Evolutionary conservation across 257 asterid genomes (phyloP).

Genomic region (Linaria vulgaris): DNA sequence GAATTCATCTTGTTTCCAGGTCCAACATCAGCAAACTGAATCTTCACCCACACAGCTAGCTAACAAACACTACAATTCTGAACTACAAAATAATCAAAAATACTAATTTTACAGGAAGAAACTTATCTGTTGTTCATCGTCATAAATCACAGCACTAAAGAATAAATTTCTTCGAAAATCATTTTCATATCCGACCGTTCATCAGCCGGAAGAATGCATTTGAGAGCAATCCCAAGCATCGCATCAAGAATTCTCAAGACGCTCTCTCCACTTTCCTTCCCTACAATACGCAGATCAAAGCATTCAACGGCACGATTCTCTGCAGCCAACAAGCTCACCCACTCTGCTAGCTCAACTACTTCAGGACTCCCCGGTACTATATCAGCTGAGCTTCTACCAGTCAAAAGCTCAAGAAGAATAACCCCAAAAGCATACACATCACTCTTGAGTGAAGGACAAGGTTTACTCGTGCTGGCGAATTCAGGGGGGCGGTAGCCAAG

Average conservation of each 20-base stretch:
- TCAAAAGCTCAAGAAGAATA: constrained; percentile 65
- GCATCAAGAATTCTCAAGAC: constrained; percentile 35
- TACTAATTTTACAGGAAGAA: too few species aligned
- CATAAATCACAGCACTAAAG: constrained; percentile 23
- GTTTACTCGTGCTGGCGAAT: constrained; percentile 69
- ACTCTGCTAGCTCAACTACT: constrained; percentile 64
- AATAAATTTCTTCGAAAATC: constrained; percentile 68
- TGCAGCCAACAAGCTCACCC: constrained; percentile 67
- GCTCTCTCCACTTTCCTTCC: constrained; percentile 24
- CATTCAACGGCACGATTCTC: constrained; percentile 57
- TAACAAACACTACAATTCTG: constrained; percentile 18
- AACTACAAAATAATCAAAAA: too few species aligned
- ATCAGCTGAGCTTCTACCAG: constrained; percentile 65
- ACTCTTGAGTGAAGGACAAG: constrained; percentile 80
- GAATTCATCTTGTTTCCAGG: not conserved
- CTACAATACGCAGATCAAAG: constrained; percentile 45
- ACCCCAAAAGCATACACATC: constrained; percentile 86
- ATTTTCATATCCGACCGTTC: constrained; percentile 76
- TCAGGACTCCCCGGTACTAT: constrained; percentile 50
- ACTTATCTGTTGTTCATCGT: too few species aligned
- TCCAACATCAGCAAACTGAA: not conserved
- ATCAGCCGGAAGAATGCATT: constrained; percentile 72
- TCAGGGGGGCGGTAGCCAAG: constrained; percentile 92
- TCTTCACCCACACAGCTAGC: not conserved
- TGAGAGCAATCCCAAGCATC: constrained; percentile 63